A percentile compares a stretch with the other conserved stretches of the same genome.
These are phyloP conservation scores for Hymenoscyphus scutula DNA, from an alignment of 2,329 filamentous ascomycete species.

Conservation along the genomic window DNA sequence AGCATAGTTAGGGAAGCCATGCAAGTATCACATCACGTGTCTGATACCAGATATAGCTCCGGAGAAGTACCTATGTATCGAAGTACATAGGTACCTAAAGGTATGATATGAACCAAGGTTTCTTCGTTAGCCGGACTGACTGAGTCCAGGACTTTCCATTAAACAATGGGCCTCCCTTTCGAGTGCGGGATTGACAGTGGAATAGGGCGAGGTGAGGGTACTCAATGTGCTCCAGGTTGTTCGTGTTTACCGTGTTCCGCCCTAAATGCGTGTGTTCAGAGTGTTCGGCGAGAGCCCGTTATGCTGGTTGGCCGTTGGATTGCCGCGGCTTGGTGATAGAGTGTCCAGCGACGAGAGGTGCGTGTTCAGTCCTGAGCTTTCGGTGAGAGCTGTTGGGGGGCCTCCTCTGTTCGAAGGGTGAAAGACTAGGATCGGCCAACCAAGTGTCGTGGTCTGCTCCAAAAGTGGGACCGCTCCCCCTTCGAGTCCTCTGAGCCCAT, in stretches of 20 bases:
- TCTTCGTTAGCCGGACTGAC: not conserved
- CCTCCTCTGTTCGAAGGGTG: not conserved
- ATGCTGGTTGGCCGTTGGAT: not conserved
- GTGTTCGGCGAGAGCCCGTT: not conserved
- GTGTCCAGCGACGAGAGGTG: not conserved
- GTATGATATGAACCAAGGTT: not conserved
- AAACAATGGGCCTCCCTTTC: not conserved
- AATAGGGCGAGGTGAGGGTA: not conserved
- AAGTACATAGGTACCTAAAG: not conserved
- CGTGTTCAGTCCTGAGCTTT: not conserved
- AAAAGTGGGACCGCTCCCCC: constrained; percentile 3
- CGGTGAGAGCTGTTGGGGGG: constrained; percentile 4
- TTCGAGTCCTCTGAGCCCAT: too few species aligned
- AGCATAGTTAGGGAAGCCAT: not conserved
- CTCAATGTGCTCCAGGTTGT: not conserved
- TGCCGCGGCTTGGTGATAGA: not conserved
- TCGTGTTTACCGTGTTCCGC: not conserved
- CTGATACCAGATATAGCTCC: not conserved
- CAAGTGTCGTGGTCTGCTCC: not conserved
- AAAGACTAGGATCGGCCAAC: constrained; percentile 7
- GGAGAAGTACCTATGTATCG: not conserved
- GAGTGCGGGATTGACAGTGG: not conserved
- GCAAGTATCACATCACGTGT: not conserved
- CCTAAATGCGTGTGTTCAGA: constrained; percentile 1
- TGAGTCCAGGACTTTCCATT: not conserved